phyloP scores from a whole-genome alignment of 2,329 filamentous ascomycete species.

The Sclerotinia subarctica region DNA sequence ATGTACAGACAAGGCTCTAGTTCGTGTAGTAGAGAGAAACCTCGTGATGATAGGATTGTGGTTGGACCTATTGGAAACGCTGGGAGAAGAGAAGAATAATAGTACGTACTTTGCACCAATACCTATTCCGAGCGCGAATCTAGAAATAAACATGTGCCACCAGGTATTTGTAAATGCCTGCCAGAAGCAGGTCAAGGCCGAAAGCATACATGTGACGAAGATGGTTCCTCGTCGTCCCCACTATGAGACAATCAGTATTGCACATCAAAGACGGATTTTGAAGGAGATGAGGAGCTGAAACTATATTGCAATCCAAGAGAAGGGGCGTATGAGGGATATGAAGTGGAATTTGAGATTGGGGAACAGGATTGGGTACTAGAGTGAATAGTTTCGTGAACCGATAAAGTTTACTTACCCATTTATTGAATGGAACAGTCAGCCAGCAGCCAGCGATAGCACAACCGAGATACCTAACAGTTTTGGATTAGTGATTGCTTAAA shows the following conservation, averaged over 20 bases:
- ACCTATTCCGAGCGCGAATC: constrained; percentile 67
- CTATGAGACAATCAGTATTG: constrained; percentile 16
- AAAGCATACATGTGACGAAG: constrained; percentile 64
- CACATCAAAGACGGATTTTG: not conserved
- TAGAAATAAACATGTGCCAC: constrained; percentile 69
- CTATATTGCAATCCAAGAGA: not conserved
- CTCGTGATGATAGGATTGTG: too few species aligned
- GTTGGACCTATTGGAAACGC: not conserved
- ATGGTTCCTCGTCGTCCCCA: constrained; percentile 71
- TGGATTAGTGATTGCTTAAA: not conserved
- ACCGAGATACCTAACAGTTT: constrained; percentile 50
- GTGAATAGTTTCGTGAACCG: not conserved
- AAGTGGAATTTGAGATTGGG: not conserved
- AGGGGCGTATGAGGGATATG: not conserved
- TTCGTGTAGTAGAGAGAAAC: too few species aligned
- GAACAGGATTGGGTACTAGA: not conserved
- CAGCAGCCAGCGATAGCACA: constrained; percentile 69
- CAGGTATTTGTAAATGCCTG: constrained; percentile 53
- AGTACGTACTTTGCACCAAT: constrained; percentile 59
- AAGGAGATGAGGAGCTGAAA: not conserved
- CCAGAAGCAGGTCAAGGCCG: constrained; percentile 53
- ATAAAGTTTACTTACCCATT: constrained; percentile 35
- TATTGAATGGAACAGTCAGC: constrained; percentile 71
- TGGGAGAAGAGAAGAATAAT: too few species aligned
- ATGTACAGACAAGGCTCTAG: too few species aligned